phyloP scores from a whole-genome alignment of 306 rosid genomes.

The Inga laurina region DNA sequence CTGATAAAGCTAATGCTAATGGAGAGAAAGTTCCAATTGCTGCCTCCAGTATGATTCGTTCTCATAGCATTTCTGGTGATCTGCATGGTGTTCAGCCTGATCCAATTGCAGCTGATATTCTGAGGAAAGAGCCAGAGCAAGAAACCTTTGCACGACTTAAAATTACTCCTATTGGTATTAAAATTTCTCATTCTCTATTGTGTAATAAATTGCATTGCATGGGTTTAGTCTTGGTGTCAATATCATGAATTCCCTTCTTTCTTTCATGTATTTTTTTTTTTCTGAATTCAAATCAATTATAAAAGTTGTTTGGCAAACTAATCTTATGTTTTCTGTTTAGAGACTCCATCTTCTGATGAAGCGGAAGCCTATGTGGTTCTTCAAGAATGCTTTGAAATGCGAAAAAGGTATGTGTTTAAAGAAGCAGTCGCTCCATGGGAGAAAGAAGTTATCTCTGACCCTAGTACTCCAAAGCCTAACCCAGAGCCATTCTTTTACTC shows the following conservation, averaged over 20 bases:
- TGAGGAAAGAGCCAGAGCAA: slow-evolving; percentile 81
- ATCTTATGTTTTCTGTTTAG: slow-evolving; percentile 42
- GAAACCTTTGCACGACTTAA: slow-evolving; percentile 70
- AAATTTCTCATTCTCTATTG: slow-evolving; percentile 1
- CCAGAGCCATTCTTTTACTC: slow-evolving; percentile 76
- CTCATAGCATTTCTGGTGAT: slow-evolving; percentile 75
- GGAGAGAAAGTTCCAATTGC: slow-evolving; percentile 56
- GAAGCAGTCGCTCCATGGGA: slow-evolving; percentile 97
- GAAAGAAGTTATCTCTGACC: slow-evolving; percentile 91
- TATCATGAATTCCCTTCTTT: background rate
- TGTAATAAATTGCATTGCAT: background rate
- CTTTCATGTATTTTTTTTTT: background rate
- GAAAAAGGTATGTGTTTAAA: slow-evolving; percentile 75
- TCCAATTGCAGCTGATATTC: slow-evolving; percentile 78
- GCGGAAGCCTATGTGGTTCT: slow-evolving; percentile 71
- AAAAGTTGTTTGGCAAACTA: slow-evolving; percentile 17
- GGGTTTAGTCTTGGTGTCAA: slow-evolving; percentile 5
- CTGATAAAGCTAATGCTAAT: slow-evolving; percentile 50
- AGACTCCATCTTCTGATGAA: slow-evolving; percentile 91
- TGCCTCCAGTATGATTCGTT: slow-evolving; percentile 67
- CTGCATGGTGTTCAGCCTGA: slow-evolving; percentile 81
- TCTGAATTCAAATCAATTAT: slow-evolving; percentile 16
- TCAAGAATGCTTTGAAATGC: slow-evolving; percentile 94
- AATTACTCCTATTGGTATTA: slow-evolving; percentile 59
- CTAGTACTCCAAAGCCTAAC: slow-evolving; percentile 96